These are phyloP conservation scores for Melanogaster broomeanus DNA, from an alignment of 768 basidiomycete genomes.

Conservation along the genomic window DNA sequence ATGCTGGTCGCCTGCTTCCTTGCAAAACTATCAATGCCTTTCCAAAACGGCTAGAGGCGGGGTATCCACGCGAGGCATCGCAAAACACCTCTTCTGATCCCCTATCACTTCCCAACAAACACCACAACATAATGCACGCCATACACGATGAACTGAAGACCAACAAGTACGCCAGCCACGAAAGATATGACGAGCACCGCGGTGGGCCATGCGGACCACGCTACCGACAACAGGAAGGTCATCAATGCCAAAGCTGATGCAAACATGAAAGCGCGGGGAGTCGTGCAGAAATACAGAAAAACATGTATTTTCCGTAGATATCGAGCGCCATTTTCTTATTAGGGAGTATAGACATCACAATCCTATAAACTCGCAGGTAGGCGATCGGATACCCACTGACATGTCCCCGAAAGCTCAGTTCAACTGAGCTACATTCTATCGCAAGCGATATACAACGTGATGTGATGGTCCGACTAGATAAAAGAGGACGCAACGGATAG, in stretches of 20 bases:
- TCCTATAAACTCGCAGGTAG: too few species aligned
- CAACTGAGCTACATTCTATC: too few species aligned
- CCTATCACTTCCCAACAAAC: conserved; percentile 7
- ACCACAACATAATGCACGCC: conserved; percentile 36
- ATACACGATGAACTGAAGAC: conserved; percentile 66
- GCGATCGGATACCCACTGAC: not conserved
- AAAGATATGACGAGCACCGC: conserved; percentile 63
- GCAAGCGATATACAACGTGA: too few species aligned
- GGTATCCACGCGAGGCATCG: conserved; percentile 14
- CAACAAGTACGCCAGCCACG: conserved; percentile 57
- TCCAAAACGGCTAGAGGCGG: conserved; percentile 8
- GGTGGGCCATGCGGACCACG: conserved; percentile 65
- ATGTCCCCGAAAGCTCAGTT: too few species aligned
- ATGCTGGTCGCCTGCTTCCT: not conserved
- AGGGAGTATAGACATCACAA: not conserved
- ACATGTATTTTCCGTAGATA: conserved; percentile 60
- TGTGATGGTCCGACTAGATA: too few species aligned
- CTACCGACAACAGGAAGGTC: conserved; percentile 59
- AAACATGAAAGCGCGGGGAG: conserved; percentile 65
- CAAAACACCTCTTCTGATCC: conserved; percentile 12
- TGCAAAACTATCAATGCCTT: conserved; percentile 2
- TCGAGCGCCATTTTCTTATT: conserved; percentile 43
- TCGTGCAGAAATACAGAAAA: conserved; percentile 68
- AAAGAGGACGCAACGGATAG: too few species aligned
- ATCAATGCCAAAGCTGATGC: conserved; percentile 57